Evolutionary conservation across 306 rosid species (phyloP).

Genomic region (Vicia faba): DNA sequence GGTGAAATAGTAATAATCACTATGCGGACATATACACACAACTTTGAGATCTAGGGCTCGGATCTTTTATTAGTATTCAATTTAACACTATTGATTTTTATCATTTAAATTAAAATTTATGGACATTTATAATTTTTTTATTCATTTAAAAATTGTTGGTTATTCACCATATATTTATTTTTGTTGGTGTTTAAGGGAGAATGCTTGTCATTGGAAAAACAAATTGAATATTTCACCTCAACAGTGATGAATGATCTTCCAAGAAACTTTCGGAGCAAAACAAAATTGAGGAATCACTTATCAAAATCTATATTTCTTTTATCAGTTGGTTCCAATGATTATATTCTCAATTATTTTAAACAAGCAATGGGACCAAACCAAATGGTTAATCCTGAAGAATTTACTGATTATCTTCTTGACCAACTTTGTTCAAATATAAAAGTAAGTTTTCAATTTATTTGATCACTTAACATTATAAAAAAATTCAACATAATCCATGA

Average conservation of each 20-base stretch:
- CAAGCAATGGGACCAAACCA: not conserved
- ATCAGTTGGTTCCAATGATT: slow-evolving; percentile 34
- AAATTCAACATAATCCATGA: too few relatives aligned
- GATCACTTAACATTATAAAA: too few relatives aligned
- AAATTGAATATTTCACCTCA: slow-evolving; percentile 35
- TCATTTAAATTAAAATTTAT: too few relatives aligned
- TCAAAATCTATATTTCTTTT: slow-evolving; percentile 25
- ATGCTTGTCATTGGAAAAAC: slow-evolving; percentile 36
- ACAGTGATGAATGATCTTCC: slow-evolving; percentile 39
- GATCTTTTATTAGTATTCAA: too few relatives aligned
- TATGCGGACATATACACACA: too few relatives aligned
- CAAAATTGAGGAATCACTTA: slow-evolving; percentile 5
- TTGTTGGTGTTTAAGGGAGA: slow-evolving; percentile 22
- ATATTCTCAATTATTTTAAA: slow-evolving; percentile 27
- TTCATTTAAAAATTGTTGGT: not conserved
- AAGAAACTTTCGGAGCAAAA: not conserved
- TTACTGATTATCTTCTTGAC: slow-evolving; percentile 13
- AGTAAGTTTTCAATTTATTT: not conserved
- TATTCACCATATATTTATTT: not conserved
- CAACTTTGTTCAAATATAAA: slow-evolving; percentile 17
- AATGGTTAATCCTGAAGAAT: slow-evolving; percentile 1
- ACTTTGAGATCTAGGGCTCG: too few relatives aligned
- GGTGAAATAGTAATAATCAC: too few relatives aligned
- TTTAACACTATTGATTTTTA: too few relatives aligned
- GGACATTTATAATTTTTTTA: too few relatives aligned